A percentile compares a stretch with the other conserved stretches of the same genome.
phyloP scores from a whole-genome alignment of 805 yeast genomes.

The Komagataella ulmi region DNA sequence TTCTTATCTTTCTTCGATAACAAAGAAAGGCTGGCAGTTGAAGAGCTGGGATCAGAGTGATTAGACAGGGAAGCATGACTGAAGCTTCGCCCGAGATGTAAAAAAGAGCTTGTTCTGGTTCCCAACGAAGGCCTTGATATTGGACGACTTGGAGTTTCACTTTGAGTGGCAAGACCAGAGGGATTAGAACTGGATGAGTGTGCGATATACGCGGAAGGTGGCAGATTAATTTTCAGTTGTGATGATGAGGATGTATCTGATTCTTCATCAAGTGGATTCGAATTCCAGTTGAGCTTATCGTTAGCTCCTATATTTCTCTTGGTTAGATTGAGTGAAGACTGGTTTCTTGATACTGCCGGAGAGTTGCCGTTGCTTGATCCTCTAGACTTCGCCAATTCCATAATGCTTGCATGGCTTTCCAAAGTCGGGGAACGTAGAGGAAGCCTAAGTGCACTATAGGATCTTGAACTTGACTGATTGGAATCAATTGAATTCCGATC shows the following conservation, averaged over 20 bases:
- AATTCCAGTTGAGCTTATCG: not conserved
- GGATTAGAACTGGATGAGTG: not conserved
- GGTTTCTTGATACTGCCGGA: conserved; percentile 24
- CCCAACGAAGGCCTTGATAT: not conserved
- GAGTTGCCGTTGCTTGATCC: conserved; percentile 23
- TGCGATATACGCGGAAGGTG: not conserved
- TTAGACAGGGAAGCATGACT: not conserved
- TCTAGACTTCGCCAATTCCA: conserved; percentile 15
- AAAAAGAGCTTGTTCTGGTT: not conserved
- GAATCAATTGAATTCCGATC: conserved; percentile 1
- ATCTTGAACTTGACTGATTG: not conserved
- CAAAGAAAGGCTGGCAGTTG: not conserved
- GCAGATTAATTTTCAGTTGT: not conserved
- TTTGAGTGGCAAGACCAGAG: not conserved
- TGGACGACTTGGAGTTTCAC: not conserved
- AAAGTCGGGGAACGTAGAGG: not conserved
- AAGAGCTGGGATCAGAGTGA: not conserved
- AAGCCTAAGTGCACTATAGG: not conserved
- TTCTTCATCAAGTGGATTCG: not conserved
- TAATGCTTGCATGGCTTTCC: conserved; percentile 8
- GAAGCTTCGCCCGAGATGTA: not conserved
- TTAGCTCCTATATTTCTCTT: not conserved
- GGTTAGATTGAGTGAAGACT: conserved; percentile 17
- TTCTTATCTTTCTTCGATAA: not conserved
- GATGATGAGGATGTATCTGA: not conserved